Conservation (phyloP, 306 rosid species). For the Vachellia pachyceras region DNA sequence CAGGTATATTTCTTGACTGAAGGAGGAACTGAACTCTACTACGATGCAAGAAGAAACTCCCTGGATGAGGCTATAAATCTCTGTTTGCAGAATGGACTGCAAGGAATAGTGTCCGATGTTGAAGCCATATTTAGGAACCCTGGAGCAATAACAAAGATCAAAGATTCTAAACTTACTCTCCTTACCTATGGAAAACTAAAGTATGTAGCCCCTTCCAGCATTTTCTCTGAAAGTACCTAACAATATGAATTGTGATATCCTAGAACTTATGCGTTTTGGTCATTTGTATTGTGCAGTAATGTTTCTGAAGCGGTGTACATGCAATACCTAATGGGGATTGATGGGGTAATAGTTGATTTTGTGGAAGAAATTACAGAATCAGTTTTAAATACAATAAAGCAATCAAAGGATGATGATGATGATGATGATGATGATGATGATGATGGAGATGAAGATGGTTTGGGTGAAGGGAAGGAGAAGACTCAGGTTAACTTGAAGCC, state of each 20-base stretch:
- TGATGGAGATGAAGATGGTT: slow-evolving; percentile 47
- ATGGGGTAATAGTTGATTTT: slow-evolving; percentile 89
- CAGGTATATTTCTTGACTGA: slow-evolving; percentile 93
- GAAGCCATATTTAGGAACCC: slow-evolving; percentile 81
- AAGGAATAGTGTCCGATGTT: slow-evolving; percentile 90
- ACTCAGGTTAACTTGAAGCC: slow-evolving; percentile 59
- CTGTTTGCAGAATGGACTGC: slow-evolving; percentile 78
- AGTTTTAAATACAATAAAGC: slow-evolving; percentile 62
- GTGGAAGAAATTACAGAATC: slow-evolving; percentile 80
- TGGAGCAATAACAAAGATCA: slow-evolving; percentile 63
- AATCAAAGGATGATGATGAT: not conserved
- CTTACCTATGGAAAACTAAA: slow-evolving; percentile 81
- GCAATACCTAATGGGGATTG: slow-evolving; percentile 91
- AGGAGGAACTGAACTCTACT: slow-evolving; percentile 75
- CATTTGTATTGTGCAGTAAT: slow-evolving; percentile 58
- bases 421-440: slow-evolving; percentile 46
- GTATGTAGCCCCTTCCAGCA: slow-evolving; percentile 55
- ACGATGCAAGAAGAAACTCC: slow-evolving; percentile 84
- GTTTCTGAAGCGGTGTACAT: slow-evolving; percentile 87
- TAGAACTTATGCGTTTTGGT: not conserved
- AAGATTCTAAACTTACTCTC: slow-evolving; percentile 81
- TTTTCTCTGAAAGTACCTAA: not conserved
- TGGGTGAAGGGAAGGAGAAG: slow-evolving; percentile 47
- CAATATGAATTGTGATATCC: too few species aligned
- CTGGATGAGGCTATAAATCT: slow-evolving; percentile 92